These are phyloP conservation scores for Penicillium sumatraense DNA, from an alignment of 2,329 filamentous ascomycete genomes.

Conservation along the genomic window DNA sequence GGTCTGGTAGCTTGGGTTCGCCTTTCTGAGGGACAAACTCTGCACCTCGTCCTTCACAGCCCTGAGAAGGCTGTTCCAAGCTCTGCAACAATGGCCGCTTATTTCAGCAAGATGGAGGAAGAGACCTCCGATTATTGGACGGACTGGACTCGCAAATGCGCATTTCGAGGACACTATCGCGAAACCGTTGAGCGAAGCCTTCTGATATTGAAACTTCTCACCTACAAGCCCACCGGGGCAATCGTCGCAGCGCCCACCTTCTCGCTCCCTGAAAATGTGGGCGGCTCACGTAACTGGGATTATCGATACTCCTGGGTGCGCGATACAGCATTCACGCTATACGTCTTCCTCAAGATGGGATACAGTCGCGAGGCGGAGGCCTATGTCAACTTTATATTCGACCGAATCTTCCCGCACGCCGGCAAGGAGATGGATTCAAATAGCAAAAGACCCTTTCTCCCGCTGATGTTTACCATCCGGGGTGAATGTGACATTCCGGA, in stretches of 20 bases:
- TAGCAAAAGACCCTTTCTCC: constrained; percentile 59
- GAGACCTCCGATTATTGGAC: constrained; percentile 75
- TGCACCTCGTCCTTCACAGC: constrained; percentile 71
- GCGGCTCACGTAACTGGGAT: constrained; percentile 62
- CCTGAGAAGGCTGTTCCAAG: constrained; percentile 64
- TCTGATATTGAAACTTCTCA: constrained; percentile 76
- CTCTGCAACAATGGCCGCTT: constrained; percentile 59
- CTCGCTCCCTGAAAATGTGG: constrained; percentile 75
- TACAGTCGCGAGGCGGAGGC: constrained; percentile 76
- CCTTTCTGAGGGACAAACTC: constrained; percentile 67
- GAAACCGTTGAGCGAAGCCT: constrained; percentile 73
- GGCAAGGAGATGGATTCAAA: constrained; percentile 63
- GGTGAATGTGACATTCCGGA: constrained; percentile 77
- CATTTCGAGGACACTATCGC: constrained; percentile 73
- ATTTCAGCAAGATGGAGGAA: constrained; percentile 67
- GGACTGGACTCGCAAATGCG: constrained; percentile 72
- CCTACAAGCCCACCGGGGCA: constrained; percentile 77
- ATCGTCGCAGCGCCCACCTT: constrained; percentile 79
- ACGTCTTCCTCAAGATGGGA: constrained; percentile 74
- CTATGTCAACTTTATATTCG: constrained; percentile 78
- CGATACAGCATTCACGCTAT: constrained; percentile 77
- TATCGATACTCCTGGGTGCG: constrained; percentile 72
- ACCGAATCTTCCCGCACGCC: constrained; percentile 59
- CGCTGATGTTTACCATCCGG: constrained; percentile 81
- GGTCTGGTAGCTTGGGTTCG: constrained; percentile 66